Percentiles rank a stretch among this genome's conserved stretches.
phyloP scores from a whole-genome alignment of 1,284 basidiomycete genomes.

The Serendipita sp. region DNA sequence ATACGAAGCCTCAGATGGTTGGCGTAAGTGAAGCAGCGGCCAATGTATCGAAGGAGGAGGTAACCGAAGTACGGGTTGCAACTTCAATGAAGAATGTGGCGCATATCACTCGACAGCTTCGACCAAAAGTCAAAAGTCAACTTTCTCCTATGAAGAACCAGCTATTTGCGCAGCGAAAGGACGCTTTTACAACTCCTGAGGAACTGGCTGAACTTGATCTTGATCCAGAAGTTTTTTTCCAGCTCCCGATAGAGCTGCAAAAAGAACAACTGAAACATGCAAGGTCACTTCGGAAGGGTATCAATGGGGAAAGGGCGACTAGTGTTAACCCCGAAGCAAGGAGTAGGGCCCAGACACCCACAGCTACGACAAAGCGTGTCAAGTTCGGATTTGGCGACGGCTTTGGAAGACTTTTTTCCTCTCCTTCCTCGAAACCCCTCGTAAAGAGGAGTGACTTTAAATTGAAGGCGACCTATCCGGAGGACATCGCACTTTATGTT shows the following conservation, averaged over 20 bases:
- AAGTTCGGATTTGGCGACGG: constrained; percentile 9
- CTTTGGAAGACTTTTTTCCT: constrained; percentile 8
- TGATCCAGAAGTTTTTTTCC: constrained; percentile 54
- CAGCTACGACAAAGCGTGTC: background rate
- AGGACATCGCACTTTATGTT: constrained; percentile 10
- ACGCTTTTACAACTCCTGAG: constrained; percentile 19
- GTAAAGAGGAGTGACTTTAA: background rate
- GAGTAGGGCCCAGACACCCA: constrained; percentile 28
- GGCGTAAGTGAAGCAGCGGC: constrained; percentile 2
- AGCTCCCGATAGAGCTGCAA: constrained; percentile 51
- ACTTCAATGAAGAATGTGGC: constrained; percentile 21
- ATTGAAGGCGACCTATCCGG: constrained; percentile 6
- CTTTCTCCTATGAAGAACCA: constrained; percentile 33
- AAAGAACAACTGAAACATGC: constrained; percentile 54
- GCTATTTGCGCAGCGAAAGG: constrained; percentile 26
- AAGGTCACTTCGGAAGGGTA: constrained; percentile 29
- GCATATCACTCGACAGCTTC: constrained; percentile 47
- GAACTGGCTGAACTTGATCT: constrained; percentile 52
- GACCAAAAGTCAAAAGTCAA: constrained; percentile 32
- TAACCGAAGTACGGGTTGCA: constrained; percentile 10
- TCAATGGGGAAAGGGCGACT: constrained; percentile 24
- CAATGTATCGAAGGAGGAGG: constrained; percentile 2
- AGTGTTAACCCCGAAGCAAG: constrained; percentile 21
- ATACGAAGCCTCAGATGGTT: constrained; percentile 11
- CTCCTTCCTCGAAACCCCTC: constrained; percentile 4